Evolutionary conservation across 345 rosid species (phyloP), one percentile per base, ranked within the genome.

Genomic region (Cardamine chenopodiifolia): DNA sequence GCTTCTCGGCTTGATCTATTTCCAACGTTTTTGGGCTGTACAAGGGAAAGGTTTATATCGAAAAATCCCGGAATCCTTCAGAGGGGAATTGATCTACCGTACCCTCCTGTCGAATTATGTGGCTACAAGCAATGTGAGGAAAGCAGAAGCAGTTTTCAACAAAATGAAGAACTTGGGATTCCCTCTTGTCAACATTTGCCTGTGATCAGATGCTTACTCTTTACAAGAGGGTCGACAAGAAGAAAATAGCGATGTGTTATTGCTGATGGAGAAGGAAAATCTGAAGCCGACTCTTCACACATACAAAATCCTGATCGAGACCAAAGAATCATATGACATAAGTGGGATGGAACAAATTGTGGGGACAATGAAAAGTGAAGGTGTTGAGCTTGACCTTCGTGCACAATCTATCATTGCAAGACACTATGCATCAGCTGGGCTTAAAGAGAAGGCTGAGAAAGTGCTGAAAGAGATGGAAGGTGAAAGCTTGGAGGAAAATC

Each of bases 231-330:
- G 57, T 78, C 47, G 91, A 96, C 86, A 90, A 80, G 86, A 90
- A 90, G 86, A 96, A 89, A 81, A 88, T 96, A 48, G 87, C 44
- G 91, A 90, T 75, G 81, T 90, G 6, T 77, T 96, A 80, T 68
- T 88, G 45, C 64, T 92, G 57, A 90, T 95, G 97, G 99, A 95
- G 86, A 89, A 89, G 66, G 96, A 95, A 85, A 83, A 89, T 70
- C 78, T 92, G 56, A 88, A 85, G 80, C 98, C 96, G 15, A 63
- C 86, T 14, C 78, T 74, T 34, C 70, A 80, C 73, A 92, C 97
- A 32, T 95, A 90, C 80, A 86, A 74, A 71, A 50, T 87, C 78
- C 71, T 95, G 31, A 85, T 92, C 56, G 97, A 92, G 73, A 61
- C 85, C 44, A 96, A 96, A 77, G 97, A 97, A 64, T 56, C 74